phyloP scores from a whole-genome alignment of 768 basidiomycete genomes.

The Termitomyces sp. region DNA sequence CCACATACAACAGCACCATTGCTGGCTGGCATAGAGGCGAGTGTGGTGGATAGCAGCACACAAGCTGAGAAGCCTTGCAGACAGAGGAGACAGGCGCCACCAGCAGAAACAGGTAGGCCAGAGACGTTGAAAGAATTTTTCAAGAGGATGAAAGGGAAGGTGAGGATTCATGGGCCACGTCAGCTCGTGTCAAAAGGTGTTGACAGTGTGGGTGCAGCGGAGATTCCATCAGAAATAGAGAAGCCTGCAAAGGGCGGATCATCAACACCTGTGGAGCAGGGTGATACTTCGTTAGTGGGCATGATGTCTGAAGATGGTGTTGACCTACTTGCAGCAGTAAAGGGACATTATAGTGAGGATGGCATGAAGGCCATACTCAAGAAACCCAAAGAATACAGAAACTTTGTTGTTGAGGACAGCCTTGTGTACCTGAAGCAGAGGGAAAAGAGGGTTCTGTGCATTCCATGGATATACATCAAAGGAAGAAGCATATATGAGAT shows the following conservation, averaged over 20 bases:
- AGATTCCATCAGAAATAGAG: too few relatives aligned
- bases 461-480: neutral
- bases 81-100: neutral
- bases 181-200: too few relatives aligned
- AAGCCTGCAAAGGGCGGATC: too few relatives aligned
- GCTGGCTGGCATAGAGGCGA: slow-evolving; percentile 14
- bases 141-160: neutral
- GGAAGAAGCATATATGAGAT: neutral
- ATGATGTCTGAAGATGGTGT: too few relatives aligned
- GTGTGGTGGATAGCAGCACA: neutral
- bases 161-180: neutral
- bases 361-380: too few relatives aligned
- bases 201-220: too few relatives aligned
- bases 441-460: neutral
- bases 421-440: neutral
- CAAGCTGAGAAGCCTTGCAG: neutral
- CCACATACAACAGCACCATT: slow-evolving; percentile 6
- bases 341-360: too few relatives aligned
- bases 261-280: too few relatives aligned
- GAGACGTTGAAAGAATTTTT: neutral
- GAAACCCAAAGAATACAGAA: too few relatives aligned
- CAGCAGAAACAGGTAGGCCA: neutral
- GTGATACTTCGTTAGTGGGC: too few relatives aligned
- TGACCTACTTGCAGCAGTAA: too few relatives aligned
- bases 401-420: neutral